These are phyloP conservation scores for Wickerhamiella hasegawae DNA, from an alignment of 805 yeast species.

Conservation along the genomic window DNA sequence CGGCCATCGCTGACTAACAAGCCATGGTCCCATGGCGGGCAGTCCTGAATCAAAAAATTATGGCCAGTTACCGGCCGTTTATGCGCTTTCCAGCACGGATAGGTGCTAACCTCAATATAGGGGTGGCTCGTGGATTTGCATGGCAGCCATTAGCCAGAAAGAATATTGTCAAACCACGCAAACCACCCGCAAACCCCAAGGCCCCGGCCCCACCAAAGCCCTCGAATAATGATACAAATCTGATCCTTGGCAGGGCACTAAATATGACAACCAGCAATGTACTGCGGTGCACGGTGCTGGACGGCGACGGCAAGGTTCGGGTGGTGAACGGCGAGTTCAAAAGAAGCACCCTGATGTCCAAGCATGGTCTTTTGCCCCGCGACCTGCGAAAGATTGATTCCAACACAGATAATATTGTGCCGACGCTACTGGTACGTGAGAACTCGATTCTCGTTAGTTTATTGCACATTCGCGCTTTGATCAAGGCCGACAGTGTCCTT, in stretches of 20 bases:
- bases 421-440: conserved; percentile 67
- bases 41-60: no score
- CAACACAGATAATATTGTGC: conserved; percentile 69
- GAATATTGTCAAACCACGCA: background rate
- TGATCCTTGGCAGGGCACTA: conserved; percentile 14
- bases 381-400: conserved; percentile 82
- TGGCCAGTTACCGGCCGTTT: no score
- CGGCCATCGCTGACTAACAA: no score
- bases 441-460: conserved; percentile 68
- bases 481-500: conserved; percentile 64
- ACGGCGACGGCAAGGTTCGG: conserved; percentile 47
- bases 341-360: conserved; percentile 51
- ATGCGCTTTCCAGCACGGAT: no score
- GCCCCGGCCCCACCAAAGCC: background rate
- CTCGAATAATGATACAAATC: conserved; percentile 13
- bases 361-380: conserved; percentile 71
- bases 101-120: no score
- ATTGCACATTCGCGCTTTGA: conserved; percentile 75
- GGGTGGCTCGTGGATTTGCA: no score
- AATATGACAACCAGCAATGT: conserved; percentile 19
- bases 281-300: conserved; percentile 72
- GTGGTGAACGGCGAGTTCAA: conserved; percentile 61
- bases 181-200: background rate
- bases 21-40: no score
- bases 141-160: background rate